These are phyloP conservation scores for Cladorrhinum sp. DNA, from an alignment of 2,329 filamentous ascomycete genomes.

Conservation along the genomic window DNA sequence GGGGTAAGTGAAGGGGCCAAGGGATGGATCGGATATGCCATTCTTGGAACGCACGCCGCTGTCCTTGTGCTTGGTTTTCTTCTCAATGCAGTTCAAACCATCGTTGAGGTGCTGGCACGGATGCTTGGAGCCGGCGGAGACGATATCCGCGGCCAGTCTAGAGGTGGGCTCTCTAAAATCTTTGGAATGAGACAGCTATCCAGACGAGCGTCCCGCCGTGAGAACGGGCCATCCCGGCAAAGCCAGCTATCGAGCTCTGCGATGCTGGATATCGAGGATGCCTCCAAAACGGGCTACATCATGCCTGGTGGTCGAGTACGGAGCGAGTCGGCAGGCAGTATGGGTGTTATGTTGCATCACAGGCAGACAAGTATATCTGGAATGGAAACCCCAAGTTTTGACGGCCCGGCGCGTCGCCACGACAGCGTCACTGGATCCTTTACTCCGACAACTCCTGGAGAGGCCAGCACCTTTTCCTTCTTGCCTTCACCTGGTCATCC, in stretches of 20 bases:
- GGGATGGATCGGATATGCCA: constrained; percentile 93
- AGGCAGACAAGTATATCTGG: constrained; percentile 54
- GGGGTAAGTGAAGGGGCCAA: constrained; percentile 75
- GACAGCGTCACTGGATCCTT: constrained; percentile 62
- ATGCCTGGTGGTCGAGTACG: constrained; percentile 54
- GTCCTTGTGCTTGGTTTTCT: constrained; percentile 91
- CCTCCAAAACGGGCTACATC: constrained; percentile 59
- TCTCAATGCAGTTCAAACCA: constrained; percentile 83
- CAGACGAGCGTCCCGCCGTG: constrained; percentile 63
- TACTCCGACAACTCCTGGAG: constrained; percentile 70
- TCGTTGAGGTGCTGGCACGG: constrained; percentile 83
- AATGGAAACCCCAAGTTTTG: constrained; percentile 48
- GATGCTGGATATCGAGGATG: constrained; percentile 70
- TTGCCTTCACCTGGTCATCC: constrained; percentile 53
- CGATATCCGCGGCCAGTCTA: constrained; percentile 63
- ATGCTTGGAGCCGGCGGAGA: constrained; percentile 80
- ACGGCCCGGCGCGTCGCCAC: constrained; percentile 42
- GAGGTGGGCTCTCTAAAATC: constrained; percentile 83
- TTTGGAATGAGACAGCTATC: constrained; percentile 90
- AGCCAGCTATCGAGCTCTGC: constrained; percentile 80
- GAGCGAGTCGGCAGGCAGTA: constrained; percentile 60
- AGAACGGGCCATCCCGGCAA: constrained; percentile 61
- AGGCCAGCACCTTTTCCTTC: constrained; percentile 70
- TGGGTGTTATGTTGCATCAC: constrained; percentile 47
- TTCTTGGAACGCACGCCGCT: constrained; percentile 78